phyloP scores from a whole-genome alignment of 2,329 filamentous ascomycete genomes.

The Phoma sp. region DNA sequence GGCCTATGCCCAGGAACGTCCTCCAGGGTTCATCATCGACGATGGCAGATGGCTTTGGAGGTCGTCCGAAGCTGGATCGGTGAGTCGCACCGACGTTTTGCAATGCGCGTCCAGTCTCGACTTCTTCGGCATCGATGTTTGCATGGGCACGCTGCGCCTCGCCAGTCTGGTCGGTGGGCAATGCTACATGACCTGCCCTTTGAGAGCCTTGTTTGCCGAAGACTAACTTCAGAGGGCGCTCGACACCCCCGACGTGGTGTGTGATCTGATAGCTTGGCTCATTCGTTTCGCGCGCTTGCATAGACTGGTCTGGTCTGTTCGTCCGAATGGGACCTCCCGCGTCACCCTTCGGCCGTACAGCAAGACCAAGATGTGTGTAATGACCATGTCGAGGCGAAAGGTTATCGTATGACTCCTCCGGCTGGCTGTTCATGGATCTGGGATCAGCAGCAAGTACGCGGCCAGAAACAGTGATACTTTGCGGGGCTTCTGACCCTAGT shows the following conservation, averaged over 20 bases:
- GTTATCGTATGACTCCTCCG: background rate
- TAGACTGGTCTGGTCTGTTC: background rate
- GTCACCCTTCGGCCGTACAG: background rate
- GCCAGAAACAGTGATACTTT: background rate
- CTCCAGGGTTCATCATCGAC: conserved; percentile 40
- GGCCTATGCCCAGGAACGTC: conserved; percentile 29
- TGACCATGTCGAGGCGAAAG: conserved; percentile 6
- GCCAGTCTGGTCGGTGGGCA: conserved; percentile 17
- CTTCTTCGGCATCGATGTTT: background rate
- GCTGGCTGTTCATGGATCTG: background rate
- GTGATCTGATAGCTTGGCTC: conserved; percentile 23
- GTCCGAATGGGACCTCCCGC: background rate
- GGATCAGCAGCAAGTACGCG: background rate
- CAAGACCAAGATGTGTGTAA: conserved; percentile 3
- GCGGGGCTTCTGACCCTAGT: background rate
- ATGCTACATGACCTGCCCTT: conserved; percentile 8
- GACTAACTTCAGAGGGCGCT: conserved; percentile 28
- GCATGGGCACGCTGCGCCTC: conserved; percentile 20
- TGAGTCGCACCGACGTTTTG: conserved; percentile 1
- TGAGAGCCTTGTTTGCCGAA: conserved; percentile 21
- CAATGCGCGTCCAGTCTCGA: background rate
- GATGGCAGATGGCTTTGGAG: conserved; percentile 15
- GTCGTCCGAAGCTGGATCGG: background rate
- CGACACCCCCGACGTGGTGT: conserved; percentile 21
- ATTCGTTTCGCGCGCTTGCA: conserved; percentile 8